Base-by-base conservation (phyloP, 306 rosid species). In the Cicer arietinum region DNA sequence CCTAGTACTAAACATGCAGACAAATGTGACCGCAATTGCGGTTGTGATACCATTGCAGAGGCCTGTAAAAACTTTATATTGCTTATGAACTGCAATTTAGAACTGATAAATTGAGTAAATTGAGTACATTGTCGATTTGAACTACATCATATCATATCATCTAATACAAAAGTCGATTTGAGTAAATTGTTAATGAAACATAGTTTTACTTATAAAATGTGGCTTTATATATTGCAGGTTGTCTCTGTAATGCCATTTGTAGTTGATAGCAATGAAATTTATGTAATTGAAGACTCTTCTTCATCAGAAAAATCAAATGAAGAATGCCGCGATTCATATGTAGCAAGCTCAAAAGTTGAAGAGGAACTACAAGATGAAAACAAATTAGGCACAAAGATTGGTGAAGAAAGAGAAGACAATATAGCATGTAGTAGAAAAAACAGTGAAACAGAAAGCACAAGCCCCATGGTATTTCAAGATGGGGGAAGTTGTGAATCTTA, bases 221-320 rank as follows among this genome's bases (percentile, higher is more conserved):
- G 69, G 69, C 45, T 59, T 57, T 44, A 22, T 41, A 37, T 47
- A 75, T 59, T 75, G 65, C 79, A 85, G 88, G 81, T 70, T 67
- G 78, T 81, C 64, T 81, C 85, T 6, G 63, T 75, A 39, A 60
- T 85, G 74, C 81, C 67, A 7, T 44, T 20, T 42, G 13, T n/a
- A 39, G 72, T 22, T 69, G 67, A 70, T 18, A 59, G 57, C 76
- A 69, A 66, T n/a, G 17, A 20, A 14, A 54, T 53, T 60, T 3
- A 22, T 58, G 42, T 1, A 14, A 14, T 10, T 41, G 69, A 78
- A 60, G 79, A 74, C 58, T 71, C 75, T 25, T 71, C 75, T 25
- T 65, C 75, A 65, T 10, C 66, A 11, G 54, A 43, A 81, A 77
- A 17, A 7, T 18, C 74, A 58, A 12, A 16, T 52, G 41, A 51